Conservation (phyloP, 768 basidiomycete genomes). For the Leccinum olivaceopallidum region DNA sequence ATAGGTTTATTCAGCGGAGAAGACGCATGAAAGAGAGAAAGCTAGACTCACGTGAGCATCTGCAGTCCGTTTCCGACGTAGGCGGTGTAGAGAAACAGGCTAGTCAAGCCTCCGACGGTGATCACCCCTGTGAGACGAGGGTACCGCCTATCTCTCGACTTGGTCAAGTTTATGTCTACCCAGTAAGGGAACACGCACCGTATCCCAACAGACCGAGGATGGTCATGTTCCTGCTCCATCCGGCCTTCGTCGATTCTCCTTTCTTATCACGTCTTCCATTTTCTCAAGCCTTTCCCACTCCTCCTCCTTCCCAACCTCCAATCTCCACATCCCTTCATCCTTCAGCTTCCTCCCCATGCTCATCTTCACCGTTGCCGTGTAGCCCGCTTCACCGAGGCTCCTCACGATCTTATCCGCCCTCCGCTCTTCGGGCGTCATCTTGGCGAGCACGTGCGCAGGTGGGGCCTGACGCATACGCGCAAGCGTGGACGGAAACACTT, state of each 20-base stretch:
- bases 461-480: conserved; percentile 53
- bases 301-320: conserved; percentile 33
- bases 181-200: no score
- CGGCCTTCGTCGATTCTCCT: conserved; percentile 30
- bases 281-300: conserved; percentile 28
- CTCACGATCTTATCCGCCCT: conserved; percentile 50
- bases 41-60: no score
- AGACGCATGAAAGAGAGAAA: no score
- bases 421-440: conserved; percentile 50
- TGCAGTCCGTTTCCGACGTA: no score
- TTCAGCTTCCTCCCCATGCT: conserved; percentile 51
- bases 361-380: conserved; percentile 65
- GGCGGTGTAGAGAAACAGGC: no score
- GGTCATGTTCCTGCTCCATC: no score
- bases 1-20: no score
- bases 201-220: no score
- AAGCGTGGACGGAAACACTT: conserved; percentile 50
- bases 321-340: conserved; percentile 35
- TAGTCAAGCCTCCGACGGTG: no score
- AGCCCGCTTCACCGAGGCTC: conserved; percentile 66
- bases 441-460: conserved; percentile 58
- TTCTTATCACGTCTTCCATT: conserved; percentile 28
- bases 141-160: no score
- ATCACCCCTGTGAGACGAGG: no score
- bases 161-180: no score